Percentiles rank a stretch among this genome's conserved stretches.
phyloP scores from a whole-genome alignment of 2,329 filamentous ascomycete genomes.

The Amphichorda felina region DNA sequence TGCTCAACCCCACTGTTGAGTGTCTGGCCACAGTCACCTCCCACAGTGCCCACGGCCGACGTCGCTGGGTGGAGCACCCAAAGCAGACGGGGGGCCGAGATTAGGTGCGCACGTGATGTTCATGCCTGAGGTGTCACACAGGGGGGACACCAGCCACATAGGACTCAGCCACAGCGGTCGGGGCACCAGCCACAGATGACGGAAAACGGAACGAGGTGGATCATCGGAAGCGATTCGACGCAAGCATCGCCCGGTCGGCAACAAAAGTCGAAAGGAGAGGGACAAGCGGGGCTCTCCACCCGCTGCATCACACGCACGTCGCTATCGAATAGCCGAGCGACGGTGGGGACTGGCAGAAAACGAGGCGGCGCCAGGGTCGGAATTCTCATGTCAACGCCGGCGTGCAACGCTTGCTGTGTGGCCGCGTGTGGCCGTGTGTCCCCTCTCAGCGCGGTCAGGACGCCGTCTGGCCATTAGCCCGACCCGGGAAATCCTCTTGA shows the following conservation, averaged over 20 bases:
- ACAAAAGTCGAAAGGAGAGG: background rate
- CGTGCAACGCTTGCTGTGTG: no score
- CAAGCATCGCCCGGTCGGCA: background rate
- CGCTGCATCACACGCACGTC: conserved; percentile 1
- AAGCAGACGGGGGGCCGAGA: background rate
- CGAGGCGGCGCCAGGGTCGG: no score
- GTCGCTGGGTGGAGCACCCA: background rate
- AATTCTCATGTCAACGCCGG: no score
- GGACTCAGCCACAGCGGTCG: background rate
- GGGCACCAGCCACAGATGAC: no score
- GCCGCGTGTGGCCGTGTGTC: no score
- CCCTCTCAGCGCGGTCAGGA: no score
- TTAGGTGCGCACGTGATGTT: background rate
- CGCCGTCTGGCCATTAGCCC: no score
- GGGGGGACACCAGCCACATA: background rate
- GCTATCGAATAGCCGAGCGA: conserved; percentile 4
- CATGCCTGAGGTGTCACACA: background rate
- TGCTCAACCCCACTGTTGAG: background rate
- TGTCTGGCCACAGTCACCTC: background rate
- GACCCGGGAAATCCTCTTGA: conserved; percentile 22
- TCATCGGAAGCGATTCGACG: background rate
- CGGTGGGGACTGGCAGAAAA: no score
- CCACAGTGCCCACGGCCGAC: background rate
- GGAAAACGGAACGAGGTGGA: no score
- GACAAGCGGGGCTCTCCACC: background rate